Evolutionary conservation across 345 rosid species (phyloP), one percentile per base, ranked within the genome.

Genomic region (Noccaea bulbosa): DNA sequence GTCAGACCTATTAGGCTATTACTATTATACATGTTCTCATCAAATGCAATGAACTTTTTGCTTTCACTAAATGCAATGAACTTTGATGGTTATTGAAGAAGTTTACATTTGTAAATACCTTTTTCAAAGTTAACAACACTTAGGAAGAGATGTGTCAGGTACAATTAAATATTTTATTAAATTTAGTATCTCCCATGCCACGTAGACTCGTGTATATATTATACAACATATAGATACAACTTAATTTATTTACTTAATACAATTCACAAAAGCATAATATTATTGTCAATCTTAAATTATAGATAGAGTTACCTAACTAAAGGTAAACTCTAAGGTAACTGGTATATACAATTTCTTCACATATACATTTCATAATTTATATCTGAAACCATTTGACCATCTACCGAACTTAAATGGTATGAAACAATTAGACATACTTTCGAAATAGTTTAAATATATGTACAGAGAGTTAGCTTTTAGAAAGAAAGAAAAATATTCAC

Each of bases 51-150:
- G 61, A 73, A 53, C 58, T 24, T 68, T 63, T 67, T 49, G 11
- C 17, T 27, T 53, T 58, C 52, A 47, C 72, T 60, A 62, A 69
- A 55, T 75, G 70, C 74, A 75, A 46, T 75, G 74, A 75, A 68
- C 78, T 45, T 61, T 74, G 37, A 51, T 60, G 27, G 33, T 67
- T 67, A 60, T 44, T 12, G 4, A 15, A 73, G 16, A 67, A 43
- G 7, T 5, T 56, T 50, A 58, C 38, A 33, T 15, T 45, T 55
- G 32, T 6, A 20, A 16, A 56, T n/a, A 62, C 1, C 14, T 4
- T 62, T 41, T 45, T 34, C 45, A 44, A 11, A 27, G 22, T 62
- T 39, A 49, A 27, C 30, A 27, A 27, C 30, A 27, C 4, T 27
- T 27, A 27, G 30, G 30, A 27, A 39, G 43, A 57, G 9, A 35